Conservation (phyloP, 441 rosid species). For the Populus hybrid region DNA sequence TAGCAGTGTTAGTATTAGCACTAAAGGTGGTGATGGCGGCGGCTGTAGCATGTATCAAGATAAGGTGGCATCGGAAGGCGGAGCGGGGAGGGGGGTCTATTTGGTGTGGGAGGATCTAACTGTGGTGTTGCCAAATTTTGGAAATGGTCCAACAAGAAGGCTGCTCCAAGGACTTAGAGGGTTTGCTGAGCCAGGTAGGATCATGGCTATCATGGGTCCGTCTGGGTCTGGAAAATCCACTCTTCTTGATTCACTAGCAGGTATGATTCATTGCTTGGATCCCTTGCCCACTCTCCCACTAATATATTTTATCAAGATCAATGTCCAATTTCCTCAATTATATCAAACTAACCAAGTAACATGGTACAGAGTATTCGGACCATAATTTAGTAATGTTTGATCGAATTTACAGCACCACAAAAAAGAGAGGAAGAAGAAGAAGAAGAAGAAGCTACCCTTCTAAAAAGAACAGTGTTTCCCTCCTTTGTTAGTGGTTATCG, state of each 20-base stretch:
- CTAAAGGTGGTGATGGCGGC: not conserved
- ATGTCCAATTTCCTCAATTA: not conserved
- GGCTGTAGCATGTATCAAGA: not conserved
- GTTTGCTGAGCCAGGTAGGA: no score
- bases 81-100: constrained; percentile 28
- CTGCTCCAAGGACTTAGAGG: constrained; percentile 72
- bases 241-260: constrained; percentile 23
- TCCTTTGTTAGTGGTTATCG: no score
- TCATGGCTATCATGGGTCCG: no score
- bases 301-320: not conserved
- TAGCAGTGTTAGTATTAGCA: not conserved
- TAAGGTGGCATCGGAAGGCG: not conserved
- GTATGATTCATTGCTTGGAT: constrained; percentile 20
- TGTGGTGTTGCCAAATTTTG: constrained; percentile 75
- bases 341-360: not conserved
- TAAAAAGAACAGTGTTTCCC: no score
- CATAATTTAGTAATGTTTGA: not conserved
- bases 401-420: not conserved
- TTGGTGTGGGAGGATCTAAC: constrained; percentile 86
- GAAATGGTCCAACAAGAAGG: constrained; percentile 62
- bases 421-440: no score
- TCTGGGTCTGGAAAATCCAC: no score
- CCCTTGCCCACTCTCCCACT: not conserved
- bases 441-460: no score
- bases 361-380: not conserved